Conservation (phyloP, 257 asterid species). For the Fraxinus anomala region DNA sequence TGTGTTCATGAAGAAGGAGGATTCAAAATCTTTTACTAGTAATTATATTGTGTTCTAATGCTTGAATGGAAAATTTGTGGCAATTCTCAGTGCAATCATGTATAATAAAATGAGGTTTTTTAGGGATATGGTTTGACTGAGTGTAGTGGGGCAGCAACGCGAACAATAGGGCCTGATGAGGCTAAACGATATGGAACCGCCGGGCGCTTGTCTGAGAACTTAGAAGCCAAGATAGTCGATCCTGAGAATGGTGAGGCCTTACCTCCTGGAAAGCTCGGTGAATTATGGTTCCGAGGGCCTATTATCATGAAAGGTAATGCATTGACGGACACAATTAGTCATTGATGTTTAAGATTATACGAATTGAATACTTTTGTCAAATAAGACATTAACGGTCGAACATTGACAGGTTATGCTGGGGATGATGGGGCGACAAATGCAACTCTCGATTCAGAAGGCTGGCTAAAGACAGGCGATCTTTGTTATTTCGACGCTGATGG, state of each 20-base stretch:
- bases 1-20: neutral
- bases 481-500: conserved; percentile 87
- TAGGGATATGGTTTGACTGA: conserved; percentile 96
- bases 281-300: conserved; percentile 85
- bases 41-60: neutral
- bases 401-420: conserved; percentile 72
- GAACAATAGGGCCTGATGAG: conserved; percentile 63
- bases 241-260: conserved; percentile 65
- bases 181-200: conserved; percentile 57
- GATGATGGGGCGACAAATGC: conserved; percentile 76
- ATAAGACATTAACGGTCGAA: neutral
- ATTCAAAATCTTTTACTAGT: neutral
- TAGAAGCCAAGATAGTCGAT: conserved; percentile 86
- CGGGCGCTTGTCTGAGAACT: conserved; percentile 61
- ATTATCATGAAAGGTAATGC: conserved; percentile 72
- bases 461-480: conserved; percentile 95
- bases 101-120: neutral
- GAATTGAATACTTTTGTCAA: neutral
- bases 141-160: conserved; percentile 64
- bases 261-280: conserved; percentile 76
- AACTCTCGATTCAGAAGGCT: conserved; percentile 82
- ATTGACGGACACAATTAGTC: neutral
- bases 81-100: neutral
- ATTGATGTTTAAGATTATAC: neutral
- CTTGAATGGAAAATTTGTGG: neutral